Conservation (phyloP, 2,329 filamentous ascomycete species). For the Colletotrichum falcatum region DNA sequence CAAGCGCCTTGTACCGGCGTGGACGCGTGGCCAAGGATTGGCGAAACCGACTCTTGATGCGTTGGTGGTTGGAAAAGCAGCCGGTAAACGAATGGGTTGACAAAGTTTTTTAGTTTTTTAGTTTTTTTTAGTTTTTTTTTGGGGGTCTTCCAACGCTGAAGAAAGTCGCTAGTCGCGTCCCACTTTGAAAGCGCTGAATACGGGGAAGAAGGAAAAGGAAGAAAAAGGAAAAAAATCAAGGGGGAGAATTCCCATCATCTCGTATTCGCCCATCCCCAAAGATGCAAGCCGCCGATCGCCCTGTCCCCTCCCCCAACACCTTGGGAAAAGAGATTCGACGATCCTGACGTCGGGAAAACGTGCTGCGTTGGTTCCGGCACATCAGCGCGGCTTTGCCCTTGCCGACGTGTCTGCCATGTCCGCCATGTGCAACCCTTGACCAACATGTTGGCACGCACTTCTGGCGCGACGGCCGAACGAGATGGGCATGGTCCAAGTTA, state of each 20-base stretch:
- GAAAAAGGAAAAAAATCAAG: neutral
- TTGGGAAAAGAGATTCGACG: neutral
- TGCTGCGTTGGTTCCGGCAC: neutral
- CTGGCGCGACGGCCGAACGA: neutral
- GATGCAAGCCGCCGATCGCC: neutral
- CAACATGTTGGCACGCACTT: no score
- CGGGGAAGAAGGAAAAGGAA: neutral
- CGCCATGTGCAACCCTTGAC: no score
- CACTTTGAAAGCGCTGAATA: slow-evolving; percentile 21
- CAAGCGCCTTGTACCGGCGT: neutral
- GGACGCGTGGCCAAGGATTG: neutral
- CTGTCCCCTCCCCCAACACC: neutral
- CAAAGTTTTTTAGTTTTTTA: neutral
- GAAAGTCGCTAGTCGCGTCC: slow-evolving; percentile 24
- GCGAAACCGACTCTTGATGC: neutral
- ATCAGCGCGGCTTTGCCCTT: slow-evolving; percentile 6
- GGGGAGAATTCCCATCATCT: neutral
- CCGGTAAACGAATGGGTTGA: slow-evolving; percentile 4
- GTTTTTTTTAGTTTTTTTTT: neutral
- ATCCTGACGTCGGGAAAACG: neutral
- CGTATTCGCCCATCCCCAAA: neutral
- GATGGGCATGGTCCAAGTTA: no score
- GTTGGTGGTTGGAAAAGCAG: neutral
- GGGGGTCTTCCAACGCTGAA: neutral
- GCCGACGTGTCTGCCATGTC: neutral